Evolutionary conservation across 495 filamentous ascomycete genomes (phyloP).

Genomic region (Penicillium fimorum): DNA sequence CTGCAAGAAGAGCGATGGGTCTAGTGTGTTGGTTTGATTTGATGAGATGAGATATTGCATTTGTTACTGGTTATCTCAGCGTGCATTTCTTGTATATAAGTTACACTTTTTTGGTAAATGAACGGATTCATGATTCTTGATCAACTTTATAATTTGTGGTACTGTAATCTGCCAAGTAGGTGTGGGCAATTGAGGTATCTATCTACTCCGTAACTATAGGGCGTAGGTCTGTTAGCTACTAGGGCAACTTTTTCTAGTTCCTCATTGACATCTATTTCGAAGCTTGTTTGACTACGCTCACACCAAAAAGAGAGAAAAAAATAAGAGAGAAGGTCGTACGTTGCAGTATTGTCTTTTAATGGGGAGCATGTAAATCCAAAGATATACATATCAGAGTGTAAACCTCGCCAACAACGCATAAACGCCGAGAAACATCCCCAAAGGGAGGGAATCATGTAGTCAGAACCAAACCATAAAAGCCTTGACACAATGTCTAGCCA

Average conservation of each 20-base stretch:
- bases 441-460: constrained; percentile 16
- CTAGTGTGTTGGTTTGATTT: constrained; percentile 41
- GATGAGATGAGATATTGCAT: not conserved
- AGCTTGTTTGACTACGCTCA: not conserved
- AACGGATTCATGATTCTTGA: not conserved
- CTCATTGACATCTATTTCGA: not conserved
- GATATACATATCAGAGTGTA: not conserved
- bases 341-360: not conserved
- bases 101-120: not conserved
- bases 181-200: not conserved
- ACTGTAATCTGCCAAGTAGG: not conserved
- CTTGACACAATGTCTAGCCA: not conserved
- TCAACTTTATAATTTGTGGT: not conserved
- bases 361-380: not conserved
- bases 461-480: constrained; percentile 4
- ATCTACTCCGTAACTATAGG: not conserved
- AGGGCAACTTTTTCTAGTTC: not conserved
- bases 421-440: constrained; percentile 12
- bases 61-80: not conserved
- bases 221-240: not conserved
- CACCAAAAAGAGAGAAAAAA: not conserved
- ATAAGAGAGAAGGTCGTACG: not conserved
- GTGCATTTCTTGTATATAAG: constrained; percentile 1
- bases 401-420: constrained; percentile 5
- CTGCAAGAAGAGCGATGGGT: constrained; percentile 45